These are phyloP conservation scores for Pleurozium schreberi DNA, from an alignment of 225 moss, liverwort and hornwort genomes.

Conservation along the genomic window DNA sequence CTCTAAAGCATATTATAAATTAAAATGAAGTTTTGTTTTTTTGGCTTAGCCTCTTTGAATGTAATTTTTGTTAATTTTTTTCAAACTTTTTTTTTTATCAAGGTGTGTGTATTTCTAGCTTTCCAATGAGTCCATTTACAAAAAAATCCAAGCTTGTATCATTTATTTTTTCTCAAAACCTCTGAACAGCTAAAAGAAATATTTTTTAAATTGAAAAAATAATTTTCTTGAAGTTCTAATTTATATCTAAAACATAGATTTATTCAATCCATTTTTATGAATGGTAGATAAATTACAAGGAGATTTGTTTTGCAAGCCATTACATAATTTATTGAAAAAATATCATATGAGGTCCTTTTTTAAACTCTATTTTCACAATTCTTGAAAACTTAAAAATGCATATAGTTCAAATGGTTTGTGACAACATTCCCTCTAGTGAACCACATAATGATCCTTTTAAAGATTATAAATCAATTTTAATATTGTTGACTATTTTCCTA, in stretches of 20 bases:
- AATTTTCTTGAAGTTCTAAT: fast-evolving
- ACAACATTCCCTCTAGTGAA: not conserved
- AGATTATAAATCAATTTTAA: not conserved
- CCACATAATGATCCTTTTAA: fast-evolving
- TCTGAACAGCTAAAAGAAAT: fast-evolving
- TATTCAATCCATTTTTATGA: not conserved
- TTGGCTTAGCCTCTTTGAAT: not conserved
- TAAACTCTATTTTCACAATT: not conserved
- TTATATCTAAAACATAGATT: not conserved
- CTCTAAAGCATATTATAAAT: not conserved
- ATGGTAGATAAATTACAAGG: not conserved
- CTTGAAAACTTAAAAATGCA: too few species aligned
- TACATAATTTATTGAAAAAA: too few species aligned
- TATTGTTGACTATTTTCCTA: not conserved
- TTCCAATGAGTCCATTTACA: not conserved
- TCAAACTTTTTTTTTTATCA: not conserved
- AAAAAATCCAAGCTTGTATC: not conserved
- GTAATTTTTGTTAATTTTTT: not conserved
- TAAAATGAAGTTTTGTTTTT: not conserved
- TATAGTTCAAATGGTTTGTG: not conserved
- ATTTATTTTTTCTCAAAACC: not conserved
- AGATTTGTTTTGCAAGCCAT: not conserved
- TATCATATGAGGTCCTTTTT: not conserved
- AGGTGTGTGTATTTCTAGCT: not conserved
- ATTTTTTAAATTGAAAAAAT: not conserved